Base-by-base conservation (phyloP, 1,139 yeast species). In the Trichomonascaceae sp. region DNA sequence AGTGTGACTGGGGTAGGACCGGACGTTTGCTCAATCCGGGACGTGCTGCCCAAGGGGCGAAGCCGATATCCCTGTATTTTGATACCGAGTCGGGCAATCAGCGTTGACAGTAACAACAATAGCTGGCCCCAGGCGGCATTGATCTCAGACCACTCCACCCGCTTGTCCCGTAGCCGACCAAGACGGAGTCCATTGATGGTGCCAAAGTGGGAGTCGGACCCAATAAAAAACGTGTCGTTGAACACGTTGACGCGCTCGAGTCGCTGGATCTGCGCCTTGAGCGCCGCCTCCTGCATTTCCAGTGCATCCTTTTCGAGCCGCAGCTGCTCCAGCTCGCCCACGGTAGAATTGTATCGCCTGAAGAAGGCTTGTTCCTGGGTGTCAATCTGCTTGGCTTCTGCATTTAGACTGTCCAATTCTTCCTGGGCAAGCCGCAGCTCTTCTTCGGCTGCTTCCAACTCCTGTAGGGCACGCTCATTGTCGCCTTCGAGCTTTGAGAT, bases 61-160 rank as follows among this genome's bases (percentile, higher is more conserved):
- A 87, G 56, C 40, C 69, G 71, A 52, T 80, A 87, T 4, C 72
- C 71, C 0, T 60, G 59, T 5, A 84, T 52, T 27, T 65, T 64
- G 18, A 80, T 56, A 13, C 71, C 64, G 27, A 85, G 62, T 37
- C 78, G 62, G 17, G 70, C 64, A 3, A 71, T 59, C 3, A 87
- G 65, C 4, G 92, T 81, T 0, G 76, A 67, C 28, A 87, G 54
- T 16, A 87, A 56, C 14, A 85, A 55, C 3, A 82, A 69, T 2
- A 87, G 62, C 47, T 87, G 94, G 0, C 98, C 98, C 53, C 89
- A 60, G 0, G 94, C 97, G 1, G 93, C 92, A 51, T 87, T 89
- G 28, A 85, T 75, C 47, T 89, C 98, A 33, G 82, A 74, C 93
- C 95, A 85, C 3, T 92, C 80, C 0, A 87, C 64, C 35, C 50